These are phyloP conservation scores for Termitomyces bulborhizus DNA, from an alignment of 768 basidiomycete genomes.

Conservation along the genomic window DNA sequence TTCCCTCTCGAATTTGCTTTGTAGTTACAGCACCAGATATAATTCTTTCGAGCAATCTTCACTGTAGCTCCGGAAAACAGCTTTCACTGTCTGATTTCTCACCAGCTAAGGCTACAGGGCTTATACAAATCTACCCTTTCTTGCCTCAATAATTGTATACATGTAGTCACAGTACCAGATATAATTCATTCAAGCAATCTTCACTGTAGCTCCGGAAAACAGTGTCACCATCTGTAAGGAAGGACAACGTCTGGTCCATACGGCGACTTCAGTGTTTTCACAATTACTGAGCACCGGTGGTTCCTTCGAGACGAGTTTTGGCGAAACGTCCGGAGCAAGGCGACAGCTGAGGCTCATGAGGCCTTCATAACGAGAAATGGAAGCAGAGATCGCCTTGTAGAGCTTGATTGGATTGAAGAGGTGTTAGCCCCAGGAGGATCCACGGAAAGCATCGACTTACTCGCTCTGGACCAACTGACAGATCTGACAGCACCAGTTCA, in stretches of 20 bases:
- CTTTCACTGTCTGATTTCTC: neutral
- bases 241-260: slow-evolving; percentile 22
- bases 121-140: neutral
- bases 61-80: no score
- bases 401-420: slow-evolving; percentile 18
- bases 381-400: slow-evolving; percentile 32
- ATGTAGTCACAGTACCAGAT: neutral
- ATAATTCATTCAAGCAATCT: neutral
- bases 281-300: slow-evolving; percentile 4
- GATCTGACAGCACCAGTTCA: slow-evolving; percentile 23
- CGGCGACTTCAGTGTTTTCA: slow-evolving; percentile 14
- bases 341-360: slow-evolving; percentile 26
- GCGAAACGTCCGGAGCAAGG: slow-evolving; percentile 7
- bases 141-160: neutral
- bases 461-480: slow-evolving; percentile 24
- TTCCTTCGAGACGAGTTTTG: neutral
- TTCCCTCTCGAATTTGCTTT: no score
- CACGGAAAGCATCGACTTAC: slow-evolving; percentile 17
- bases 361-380: slow-evolving; percentile 31
- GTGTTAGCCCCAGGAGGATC: neutral
- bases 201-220: slow-evolving; percentile 23
- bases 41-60: no score
- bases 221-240: slow-evolving; percentile 19
- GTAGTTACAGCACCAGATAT: no score
- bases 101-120: neutral